Evolutionary conservation across 176 grass and related monocot species (phyloP).

Genomic region (Eleusine indica): DNA sequence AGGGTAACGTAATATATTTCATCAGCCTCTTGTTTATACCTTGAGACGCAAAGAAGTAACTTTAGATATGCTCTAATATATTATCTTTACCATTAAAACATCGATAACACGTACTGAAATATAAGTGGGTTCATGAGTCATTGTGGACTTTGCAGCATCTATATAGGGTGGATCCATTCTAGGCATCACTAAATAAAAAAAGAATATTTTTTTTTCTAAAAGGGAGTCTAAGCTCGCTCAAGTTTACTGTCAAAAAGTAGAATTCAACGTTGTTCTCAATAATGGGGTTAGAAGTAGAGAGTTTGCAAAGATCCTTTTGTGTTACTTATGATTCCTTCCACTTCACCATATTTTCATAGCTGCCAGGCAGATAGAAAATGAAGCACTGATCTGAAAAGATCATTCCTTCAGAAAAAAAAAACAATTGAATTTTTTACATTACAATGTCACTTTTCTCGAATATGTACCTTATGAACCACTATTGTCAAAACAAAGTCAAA

Average conservation of each 20-base stretch:
- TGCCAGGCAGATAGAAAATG: not conserved
- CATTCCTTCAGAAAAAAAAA: not conserved
- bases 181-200: not conserved
- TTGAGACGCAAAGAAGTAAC: not conserved
- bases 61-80: conserved; percentile 11
- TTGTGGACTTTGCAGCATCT: not conserved
- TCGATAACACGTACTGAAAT: not conserved
- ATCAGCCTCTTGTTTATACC: not conserved
- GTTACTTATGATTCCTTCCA: not conserved
- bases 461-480: not conserved
- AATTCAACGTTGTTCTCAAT: not conserved
- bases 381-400: not conserved
- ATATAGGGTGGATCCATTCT: not conserved
- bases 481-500: not conserved
- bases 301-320: not conserved
- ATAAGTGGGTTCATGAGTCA: not conserved
- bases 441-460: too few relatives aligned
- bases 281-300: not conserved
- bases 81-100: not conserved
- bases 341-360: not conserved
- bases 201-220: not conserved
- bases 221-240: not conserved
- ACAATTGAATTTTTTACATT: not conserved
- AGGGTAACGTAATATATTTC: not conserved
- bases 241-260: not conserved